Evolutionary conservation across 331 rosid genomes (phyloP).

Genomic region (Cydonia oblonga): DNA sequence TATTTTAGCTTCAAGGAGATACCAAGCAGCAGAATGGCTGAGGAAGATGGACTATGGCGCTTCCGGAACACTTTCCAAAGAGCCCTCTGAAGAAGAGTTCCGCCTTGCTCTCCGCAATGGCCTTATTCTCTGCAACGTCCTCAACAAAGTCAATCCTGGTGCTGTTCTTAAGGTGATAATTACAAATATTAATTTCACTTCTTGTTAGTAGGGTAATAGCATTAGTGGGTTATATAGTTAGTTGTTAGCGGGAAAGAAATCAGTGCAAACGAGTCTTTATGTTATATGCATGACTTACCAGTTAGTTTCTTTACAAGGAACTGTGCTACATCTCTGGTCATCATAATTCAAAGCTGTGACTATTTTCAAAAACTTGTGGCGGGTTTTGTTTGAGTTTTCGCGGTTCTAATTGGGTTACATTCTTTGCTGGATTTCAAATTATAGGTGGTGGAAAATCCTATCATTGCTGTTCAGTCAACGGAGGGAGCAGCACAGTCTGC

Average conservation of each 20-base stretch:
- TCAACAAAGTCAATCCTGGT: slow-evolving; percentile 92
- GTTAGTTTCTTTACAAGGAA: not conserved
- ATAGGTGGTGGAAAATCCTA: slow-evolving; percentile 81
- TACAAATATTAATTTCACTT: too few species aligned
- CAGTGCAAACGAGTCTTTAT: not conserved
- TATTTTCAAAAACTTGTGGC: not conserved
- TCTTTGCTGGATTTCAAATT: not conserved
- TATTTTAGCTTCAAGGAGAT: slow-evolving; percentile 56
- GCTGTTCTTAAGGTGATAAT: slow-evolving; percentile 55
- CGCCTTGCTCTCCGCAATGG: slow-evolving; percentile 80
- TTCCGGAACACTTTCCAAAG: slow-evolving; percentile 39
- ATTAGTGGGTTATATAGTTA: too few species aligned
- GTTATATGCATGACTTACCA: not conserved
- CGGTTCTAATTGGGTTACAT: not conserved
- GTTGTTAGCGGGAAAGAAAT: too few species aligned
- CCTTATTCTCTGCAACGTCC: slow-evolving; percentile 92
- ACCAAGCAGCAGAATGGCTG: slow-evolving; percentile 89
- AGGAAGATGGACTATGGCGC: slow-evolving; percentile 76
- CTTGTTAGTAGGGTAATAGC: too few species aligned
- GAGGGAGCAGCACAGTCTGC: slow-evolving; percentile 98
- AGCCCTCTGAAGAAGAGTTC: slow-evolving; percentile 79
- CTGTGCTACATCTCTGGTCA: not conserved
- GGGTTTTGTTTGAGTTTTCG: not conserved
- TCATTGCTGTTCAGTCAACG: slow-evolving; percentile 49
- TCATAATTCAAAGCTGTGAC: not conserved